These are phyloP conservation scores for Sclerotinia nivalis DNA, from an alignment of 2,329 filamentous ascomycete species.

Conservation along the genomic window DNA sequence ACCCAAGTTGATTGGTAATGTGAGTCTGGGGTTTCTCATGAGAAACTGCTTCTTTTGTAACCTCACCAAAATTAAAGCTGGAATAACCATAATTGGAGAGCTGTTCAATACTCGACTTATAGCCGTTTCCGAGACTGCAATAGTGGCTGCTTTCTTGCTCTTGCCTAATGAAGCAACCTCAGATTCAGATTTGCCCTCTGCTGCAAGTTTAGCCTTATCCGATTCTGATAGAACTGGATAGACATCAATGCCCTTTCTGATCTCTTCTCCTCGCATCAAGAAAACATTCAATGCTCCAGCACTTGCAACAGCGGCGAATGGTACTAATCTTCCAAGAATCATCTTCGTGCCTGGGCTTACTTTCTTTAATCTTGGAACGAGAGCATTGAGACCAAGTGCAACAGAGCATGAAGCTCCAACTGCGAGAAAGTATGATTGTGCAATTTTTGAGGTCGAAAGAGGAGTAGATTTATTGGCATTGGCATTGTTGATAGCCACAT, in stretches of 20 bases:
- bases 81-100: slow-evolving; percentile 95
- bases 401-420: slow-evolving; percentile 93
- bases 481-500: slow-evolving; percentile 95
- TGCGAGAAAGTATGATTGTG: slow-evolving; percentile 87
- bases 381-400: slow-evolving; percentile 83
- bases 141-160: slow-evolving; percentile 80
- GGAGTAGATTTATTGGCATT: slow-evolving; percentile 98
- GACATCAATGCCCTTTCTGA: slow-evolving; percentile 87
- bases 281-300: slow-evolving; percentile 94
- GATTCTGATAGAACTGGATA: slow-evolving; percentile 75
- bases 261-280: slow-evolving; percentile 96
- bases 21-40: slow-evolving; percentile 71
- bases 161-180: slow-evolving; percentile 76
- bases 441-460: slow-evolving; percentile 75
- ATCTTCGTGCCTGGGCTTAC: slow-evolving; percentile 74
- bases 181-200: slow-evolving; percentile 61
- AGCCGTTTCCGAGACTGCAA: slow-evolving; percentile 92
- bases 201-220: slow-evolving; percentile 60
- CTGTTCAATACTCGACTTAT: slow-evolving; percentile 89
- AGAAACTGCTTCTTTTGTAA: slow-evolving; percentile 85
- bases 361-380: slow-evolving; percentile 80
- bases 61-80: slow-evolving; percentile 79
- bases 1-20: slow-evolving; percentile 80
- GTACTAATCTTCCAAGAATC: slow-evolving; percentile 83
- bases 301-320: slow-evolving; percentile 91